Evolutionary conservation across 2,329 filamentous ascomycete species (phyloP).

Genomic region (Aspergillus sp.): DNA sequence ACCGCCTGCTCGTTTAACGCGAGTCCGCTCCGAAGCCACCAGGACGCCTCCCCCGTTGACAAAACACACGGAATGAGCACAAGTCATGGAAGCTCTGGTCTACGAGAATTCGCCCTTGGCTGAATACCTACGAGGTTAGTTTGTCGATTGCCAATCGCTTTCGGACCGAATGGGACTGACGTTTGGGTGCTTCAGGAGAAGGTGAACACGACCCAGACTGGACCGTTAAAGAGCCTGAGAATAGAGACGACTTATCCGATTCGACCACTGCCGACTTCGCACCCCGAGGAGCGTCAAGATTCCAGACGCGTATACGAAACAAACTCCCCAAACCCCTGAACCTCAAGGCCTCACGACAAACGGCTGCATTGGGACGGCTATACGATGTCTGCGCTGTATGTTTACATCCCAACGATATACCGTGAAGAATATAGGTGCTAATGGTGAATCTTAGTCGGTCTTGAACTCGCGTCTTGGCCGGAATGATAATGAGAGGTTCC

Average conservation of each 20-base stretch:
- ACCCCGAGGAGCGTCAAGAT: constrained; percentile 50
- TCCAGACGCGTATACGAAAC: constrained; percentile 50
- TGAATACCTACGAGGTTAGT: constrained; percentile 81
- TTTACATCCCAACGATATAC: not conserved
- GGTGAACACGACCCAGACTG: constrained; percentile 46
- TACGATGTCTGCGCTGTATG: constrained; percentile 52
- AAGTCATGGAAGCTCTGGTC: constrained; percentile 79
- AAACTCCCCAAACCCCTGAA: constrained; percentile 51
- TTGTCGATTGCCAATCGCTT: not conserved
- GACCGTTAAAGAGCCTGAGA: constrained; percentile 32
- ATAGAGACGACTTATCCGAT: constrained; percentile 30
- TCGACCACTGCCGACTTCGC: constrained; percentile 45
- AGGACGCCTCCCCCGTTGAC: constrained; percentile 5
- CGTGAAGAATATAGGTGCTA: not conserved
- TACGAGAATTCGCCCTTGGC: constrained; percentile 85
- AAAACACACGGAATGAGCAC: constrained; percentile 31
- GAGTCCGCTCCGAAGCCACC: not conserved
- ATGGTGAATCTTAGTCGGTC: constrained; percentile 24
- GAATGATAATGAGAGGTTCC: constrained; percentile 78
- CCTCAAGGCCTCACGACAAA: constrained; percentile 30
- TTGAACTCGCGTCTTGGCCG: constrained; percentile 58
- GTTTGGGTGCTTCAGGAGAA: constrained; percentile 38
- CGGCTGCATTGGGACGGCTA: constrained; percentile 37
- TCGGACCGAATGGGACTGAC: constrained; percentile 1
- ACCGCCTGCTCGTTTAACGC: not conserved